Evolutionary conservation across 371 early-diverging fungal genomes (phyloP).

Genomic region (Rhizomucor miehei): DNA sequence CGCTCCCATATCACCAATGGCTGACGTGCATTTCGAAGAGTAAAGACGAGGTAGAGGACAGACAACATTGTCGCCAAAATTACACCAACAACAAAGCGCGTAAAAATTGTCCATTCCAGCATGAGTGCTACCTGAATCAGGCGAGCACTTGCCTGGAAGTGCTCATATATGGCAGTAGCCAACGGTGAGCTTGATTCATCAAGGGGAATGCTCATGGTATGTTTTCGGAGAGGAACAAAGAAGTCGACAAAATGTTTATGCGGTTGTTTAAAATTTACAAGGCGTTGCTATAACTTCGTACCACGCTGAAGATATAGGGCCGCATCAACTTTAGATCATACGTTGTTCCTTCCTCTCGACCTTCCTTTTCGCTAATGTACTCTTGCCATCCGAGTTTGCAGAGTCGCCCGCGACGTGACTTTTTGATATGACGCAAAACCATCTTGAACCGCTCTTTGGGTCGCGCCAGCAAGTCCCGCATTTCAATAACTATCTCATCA

Average conservation of each 20-base stretch:
- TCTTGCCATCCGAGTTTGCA: slow-evolving; percentile 58
- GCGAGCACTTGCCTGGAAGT: slow-evolving; percentile 35
- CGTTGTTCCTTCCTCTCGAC: slow-evolving; percentile 14
- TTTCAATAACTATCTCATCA: slow-evolving; percentile 12
- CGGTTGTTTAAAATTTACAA: too few relatives aligned
- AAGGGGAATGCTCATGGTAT: not conserved
- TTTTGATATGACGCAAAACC: slow-evolving; percentile 27
- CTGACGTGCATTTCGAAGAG: slow-evolving; percentile 35
- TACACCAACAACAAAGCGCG: slow-evolving; percentile 32
- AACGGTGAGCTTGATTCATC: slow-evolving; percentile 3
- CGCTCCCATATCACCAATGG: slow-evolving; percentile 48
- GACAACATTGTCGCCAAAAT: slow-evolving; percentile 27
- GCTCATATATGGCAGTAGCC: slow-evolving; percentile 29
- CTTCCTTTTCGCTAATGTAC: slow-evolving; percentile 22
- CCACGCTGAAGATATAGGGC: slow-evolving; percentile 23
- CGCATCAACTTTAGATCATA: slow-evolving; percentile 20
- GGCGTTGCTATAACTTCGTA: slow-evolving; percentile 9
- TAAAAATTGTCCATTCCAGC: slow-evolving; percentile 50
- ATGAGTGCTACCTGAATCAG: slow-evolving; percentile 33
- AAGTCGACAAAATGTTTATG: not conserved
- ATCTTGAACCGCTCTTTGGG: slow-evolving; percentile 31
- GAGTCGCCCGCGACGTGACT: slow-evolving; percentile 43
- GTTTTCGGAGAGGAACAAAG: not conserved
- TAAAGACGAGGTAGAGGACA: slow-evolving; percentile 35
- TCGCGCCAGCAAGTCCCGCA: slow-evolving; percentile 20